Base-by-base conservation (phyloP, 2,329 filamentous ascomycete species). In the Fusarium penzigii region DNA sequence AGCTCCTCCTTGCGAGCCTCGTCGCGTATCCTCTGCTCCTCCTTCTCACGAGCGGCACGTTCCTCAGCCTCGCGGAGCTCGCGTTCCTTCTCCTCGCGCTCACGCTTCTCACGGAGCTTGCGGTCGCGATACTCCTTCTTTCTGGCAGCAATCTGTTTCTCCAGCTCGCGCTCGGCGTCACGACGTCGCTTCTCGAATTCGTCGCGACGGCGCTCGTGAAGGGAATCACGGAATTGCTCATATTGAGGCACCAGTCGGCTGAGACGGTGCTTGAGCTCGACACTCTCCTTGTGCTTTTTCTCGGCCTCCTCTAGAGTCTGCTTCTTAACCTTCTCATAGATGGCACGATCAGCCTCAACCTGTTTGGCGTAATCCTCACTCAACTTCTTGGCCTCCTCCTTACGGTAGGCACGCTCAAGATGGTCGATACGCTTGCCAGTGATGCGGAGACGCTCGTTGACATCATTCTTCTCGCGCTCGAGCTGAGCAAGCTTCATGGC, bases 381-480 rank as follows among this genome's bases (percentile, higher is more conserved):
- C 53, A 97, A 78, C 75, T 97, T 93, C 84, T 97, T 96, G 68
- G 88, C 77, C 75, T 99, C 94, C 76, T 97, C 94, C 72, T 93
- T 90, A 67, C 94, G 88, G 83, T 95, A 95, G 38, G 94, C 94
- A 78, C 94, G 90, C 79, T 99, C 94, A 65, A 99, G 78, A 75
- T 99, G 93, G 70, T 99, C 94, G 66, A 97, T 90, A 59, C 94
- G 89, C 84, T 97, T 97, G 72, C 89, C 91, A 55, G 92, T 95
- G 65, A 96, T 85, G 65, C 92, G 88, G 48, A 97, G 84, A 70
- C 89, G 91, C 75, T 97, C 92, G 59, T 89, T 90, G 62, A 97
- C 86, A 68, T 94, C 92, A 68, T 93, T 96, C 87, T 97, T 99
- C 80, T 97, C 94, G 65, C 93, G 92, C 77, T 97, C 94, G 11